phyloP scores from a whole-genome alignment of 1,284 basidiomycete genomes.

The Omphalotus olearius region DNA sequence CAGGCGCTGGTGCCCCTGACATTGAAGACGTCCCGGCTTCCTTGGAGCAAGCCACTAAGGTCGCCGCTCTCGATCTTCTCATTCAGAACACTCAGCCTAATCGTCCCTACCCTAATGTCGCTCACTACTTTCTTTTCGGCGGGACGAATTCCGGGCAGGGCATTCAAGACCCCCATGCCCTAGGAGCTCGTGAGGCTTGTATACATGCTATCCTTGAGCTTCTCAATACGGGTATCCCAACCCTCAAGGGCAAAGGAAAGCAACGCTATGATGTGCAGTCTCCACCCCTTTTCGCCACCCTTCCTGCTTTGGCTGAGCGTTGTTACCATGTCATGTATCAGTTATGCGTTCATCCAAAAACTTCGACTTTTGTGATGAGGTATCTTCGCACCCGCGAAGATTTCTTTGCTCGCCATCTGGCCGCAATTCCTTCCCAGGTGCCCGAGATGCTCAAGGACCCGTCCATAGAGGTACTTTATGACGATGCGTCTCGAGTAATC shows the following conservation, averaged over 20 bases:
- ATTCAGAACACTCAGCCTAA: constrained; percentile 71
- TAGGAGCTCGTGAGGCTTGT: constrained; percentile 67
- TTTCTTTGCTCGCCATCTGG: constrained; percentile 85
- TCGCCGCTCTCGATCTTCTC: constrained; percentile 84
- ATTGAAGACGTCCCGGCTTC: constrained; percentile 38
- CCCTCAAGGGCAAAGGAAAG: constrained; percentile 43
- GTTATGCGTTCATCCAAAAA: constrained; percentile 82
- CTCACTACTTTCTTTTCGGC: constrained; percentile 87
- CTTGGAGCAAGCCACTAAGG: constrained; percentile 68
- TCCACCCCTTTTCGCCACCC: constrained; percentile 57
- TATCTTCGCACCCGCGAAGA: constrained; percentile 89
- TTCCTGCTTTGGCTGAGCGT: constrained; percentile 84
- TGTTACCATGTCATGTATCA: constrained; percentile 84
- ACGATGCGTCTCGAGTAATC: constrained; percentile 67
- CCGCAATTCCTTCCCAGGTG: constrained; percentile 62
- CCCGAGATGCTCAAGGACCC: constrained; percentile 46
- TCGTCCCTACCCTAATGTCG: constrained; percentile 77
- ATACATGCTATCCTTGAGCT: constrained; percentile 82
- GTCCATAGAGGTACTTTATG: constrained; percentile 66
- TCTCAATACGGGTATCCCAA: constrained; percentile 65
- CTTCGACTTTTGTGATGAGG: constrained; percentile 79
- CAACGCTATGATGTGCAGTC: constrained; percentile 31
- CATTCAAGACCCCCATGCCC: constrained; percentile 73
- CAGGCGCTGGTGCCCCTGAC: constrained; percentile 67
- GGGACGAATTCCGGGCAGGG: constrained; percentile 45